A percentile compares a stretch with the other conserved stretches of the same genome.
Conservation (phyloP, 2,329 filamentous ascomycete species). For the Trichoderma cornu-damae region DNA sequence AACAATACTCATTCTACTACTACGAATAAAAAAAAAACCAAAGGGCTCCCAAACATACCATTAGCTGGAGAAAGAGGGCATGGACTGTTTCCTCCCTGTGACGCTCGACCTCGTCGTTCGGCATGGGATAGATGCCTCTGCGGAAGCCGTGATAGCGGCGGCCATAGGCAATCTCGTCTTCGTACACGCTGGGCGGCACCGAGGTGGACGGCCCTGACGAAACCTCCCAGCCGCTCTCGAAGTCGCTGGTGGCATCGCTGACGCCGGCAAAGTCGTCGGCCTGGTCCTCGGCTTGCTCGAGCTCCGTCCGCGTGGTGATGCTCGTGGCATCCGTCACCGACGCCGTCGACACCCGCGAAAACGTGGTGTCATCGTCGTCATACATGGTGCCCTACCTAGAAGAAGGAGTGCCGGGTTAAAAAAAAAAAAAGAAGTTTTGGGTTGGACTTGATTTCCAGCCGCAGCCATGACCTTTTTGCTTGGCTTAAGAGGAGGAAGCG, state of each 20-base stretch:
- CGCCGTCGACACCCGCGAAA: slow-evolving; percentile 30
- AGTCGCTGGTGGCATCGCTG: slow-evolving; percentile 22
- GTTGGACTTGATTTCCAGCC: slow-evolving; percentile 8
- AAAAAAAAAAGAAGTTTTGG: too few relatives aligned
- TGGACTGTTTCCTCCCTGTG: slow-evolving; percentile 44
- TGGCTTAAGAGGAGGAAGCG: slow-evolving; percentile 17
- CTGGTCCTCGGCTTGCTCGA: slow-evolving; percentile 23
- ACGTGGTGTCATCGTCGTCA: slow-evolving; percentile 27
- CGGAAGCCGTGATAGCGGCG: slow-evolving; percentile 42
- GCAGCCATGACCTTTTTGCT: slow-evolving; percentile 16
- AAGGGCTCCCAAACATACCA: too few relatives aligned
- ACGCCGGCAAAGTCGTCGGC: slow-evolving; percentile 28
- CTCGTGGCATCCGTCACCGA: slow-evolving; percentile 21
- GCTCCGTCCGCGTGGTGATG: slow-evolving; percentile 24
- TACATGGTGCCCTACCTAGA: slow-evolving; percentile 19
- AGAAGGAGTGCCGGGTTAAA: slow-evolving; percentile 13
- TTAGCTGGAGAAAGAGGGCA: slow-evolving; percentile 41
- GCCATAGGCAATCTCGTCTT: slow-evolving; percentile 32
- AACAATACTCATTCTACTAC: too few relatives aligned
- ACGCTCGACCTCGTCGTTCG: slow-evolving; percentile 44
- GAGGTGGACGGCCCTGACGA: slow-evolving; percentile 32
- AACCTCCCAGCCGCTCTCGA: slow-evolving; percentile 22
- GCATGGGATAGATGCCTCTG: slow-evolving; percentile 42
- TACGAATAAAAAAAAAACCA: too few relatives aligned
- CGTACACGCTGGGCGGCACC: slow-evolving; percentile 31